Evolutionary conservation across 495 filamentous ascomycete genomes (phyloP).

Genomic region (Penicillium coffeae): DNA sequence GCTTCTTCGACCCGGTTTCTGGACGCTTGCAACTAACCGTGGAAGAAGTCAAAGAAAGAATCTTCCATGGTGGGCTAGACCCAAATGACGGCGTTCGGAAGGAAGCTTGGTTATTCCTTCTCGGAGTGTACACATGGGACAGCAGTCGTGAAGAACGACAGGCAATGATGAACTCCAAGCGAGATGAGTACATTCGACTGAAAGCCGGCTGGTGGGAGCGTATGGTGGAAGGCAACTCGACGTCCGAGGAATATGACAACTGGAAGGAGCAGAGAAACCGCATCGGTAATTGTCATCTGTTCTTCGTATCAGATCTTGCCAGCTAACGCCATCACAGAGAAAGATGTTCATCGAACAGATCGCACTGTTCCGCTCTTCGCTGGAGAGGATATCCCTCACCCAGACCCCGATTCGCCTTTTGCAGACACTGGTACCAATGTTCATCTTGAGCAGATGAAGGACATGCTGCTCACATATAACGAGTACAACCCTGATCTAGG

Average conservation of each 20-base stretch:
- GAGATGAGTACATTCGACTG: constrained; percentile 89
- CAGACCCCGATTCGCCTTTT: constrained; percentile 94
- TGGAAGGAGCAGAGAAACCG: constrained; percentile 92
- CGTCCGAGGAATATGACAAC: constrained; percentile 77
- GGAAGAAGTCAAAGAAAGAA: constrained; percentile 91
- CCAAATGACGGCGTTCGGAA: constrained; percentile 88
- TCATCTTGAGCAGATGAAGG: constrained; percentile 97
- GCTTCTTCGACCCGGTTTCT: constrained; percentile 70
- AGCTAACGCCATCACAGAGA: constrained; percentile 57
- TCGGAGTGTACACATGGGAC: constrained; percentile 89
- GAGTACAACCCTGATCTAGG: constrained; percentile 91
- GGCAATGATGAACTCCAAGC: constrained; percentile 73
- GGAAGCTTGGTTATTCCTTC: constrained; percentile 92
- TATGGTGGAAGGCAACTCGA: constrained; percentile 74
- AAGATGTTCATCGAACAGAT: constrained; percentile 96
- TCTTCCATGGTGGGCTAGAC: constrained; percentile 92
- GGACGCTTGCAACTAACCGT: constrained; percentile 73
- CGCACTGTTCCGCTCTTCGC: constrained; percentile 88
- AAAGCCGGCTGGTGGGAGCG: constrained; percentile 97
- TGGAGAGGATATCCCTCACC: constrained; percentile 96
- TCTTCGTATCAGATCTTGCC: neutral
- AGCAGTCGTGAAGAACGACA: constrained; percentile 76
- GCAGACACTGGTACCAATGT: constrained; percentile 89
- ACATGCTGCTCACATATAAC: constrained; percentile 98
- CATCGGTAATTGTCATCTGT: constrained; percentile 64